Percentiles rank a stretch among this genome's conserved stretches.
Evolutionary conservation across 148 eudicot genomes (phyloP).

Genomic region (Persicaria maculosa): DNA sequence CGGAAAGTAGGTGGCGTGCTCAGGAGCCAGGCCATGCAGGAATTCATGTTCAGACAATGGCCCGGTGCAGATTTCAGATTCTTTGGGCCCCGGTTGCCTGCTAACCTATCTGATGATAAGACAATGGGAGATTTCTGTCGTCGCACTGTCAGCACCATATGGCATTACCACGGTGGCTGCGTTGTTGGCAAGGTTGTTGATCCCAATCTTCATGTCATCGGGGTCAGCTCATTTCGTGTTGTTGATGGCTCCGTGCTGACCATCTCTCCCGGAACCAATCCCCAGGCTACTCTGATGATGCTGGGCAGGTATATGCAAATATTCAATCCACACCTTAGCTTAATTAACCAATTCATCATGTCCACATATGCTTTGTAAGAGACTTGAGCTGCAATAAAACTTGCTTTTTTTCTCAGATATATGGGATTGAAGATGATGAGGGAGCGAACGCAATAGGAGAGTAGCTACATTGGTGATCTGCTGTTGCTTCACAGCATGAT

Average conservation of each 20-base stretch:
- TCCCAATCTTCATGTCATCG: slow-evolving; percentile 52
- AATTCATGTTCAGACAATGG: slow-evolving; percentile 48
- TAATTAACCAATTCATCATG: background rate
- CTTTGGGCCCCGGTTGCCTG: slow-evolving; percentile 68
- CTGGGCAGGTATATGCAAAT: slow-evolving; percentile 55
- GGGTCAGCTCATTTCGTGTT: slow-evolving; percentile 54
- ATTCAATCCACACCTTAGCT: background rate
- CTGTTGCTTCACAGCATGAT: slow-evolving; percentile 7
- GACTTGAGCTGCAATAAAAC: background rate
- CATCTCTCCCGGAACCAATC: slow-evolving; percentile 89
- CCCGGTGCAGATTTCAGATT: slow-evolving; percentile 49
- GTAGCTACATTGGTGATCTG: background rate
- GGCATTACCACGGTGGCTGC: slow-evolving; percentile 99
- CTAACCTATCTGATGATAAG: slow-evolving; percentile 40
- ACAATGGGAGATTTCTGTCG: slow-evolving; percentile 70
- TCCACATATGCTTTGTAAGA: background rate
- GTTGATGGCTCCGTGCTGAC: slow-evolving; percentile 73
- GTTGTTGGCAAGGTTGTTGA: slow-evolving; percentile 83
- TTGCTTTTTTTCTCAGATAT: slow-evolving; percentile 35
- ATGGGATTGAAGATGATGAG: slow-evolving; percentile 52
- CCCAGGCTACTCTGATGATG: slow-evolving; percentile 89
- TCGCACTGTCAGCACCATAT: slow-evolving; percentile 66
- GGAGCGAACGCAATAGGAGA: slow-evolving; percentile 27
- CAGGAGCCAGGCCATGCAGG: slow-evolving; percentile 56
- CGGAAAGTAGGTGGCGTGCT: slow-evolving; percentile 56